Conservation (phyloP, 1,284 basidiomycete genomes). For the Thelephora terrestris region DNA sequence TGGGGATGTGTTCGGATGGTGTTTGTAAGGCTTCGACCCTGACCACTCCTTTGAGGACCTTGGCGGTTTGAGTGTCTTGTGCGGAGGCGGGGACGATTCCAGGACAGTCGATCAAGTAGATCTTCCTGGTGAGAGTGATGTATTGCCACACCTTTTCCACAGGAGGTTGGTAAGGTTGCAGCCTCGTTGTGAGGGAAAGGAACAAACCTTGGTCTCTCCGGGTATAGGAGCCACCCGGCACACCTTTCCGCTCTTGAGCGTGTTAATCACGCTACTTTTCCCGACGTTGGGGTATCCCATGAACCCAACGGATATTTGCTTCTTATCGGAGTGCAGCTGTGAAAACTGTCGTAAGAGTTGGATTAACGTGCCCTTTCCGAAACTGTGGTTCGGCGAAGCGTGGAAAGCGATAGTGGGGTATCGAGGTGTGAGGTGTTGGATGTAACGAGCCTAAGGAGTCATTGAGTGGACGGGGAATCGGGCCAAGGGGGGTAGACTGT, state of each 20-base stretch:
- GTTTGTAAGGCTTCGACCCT: conserved; percentile 92
- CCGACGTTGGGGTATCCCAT: conserved; percentile 99
- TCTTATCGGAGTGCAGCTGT: conserved; percentile 96
- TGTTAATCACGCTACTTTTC: conserved; percentile 97
- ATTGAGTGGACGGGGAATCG: conserved; percentile 4
- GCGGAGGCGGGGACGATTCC: conserved; percentile 95
- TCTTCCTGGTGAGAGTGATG: conserved; percentile 90
- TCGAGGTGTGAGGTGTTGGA: conserved; percentile 89
- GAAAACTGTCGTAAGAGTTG: conserved; percentile 96
- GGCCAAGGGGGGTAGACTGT: conserved; percentile 2
- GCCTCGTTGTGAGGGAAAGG: not conserved
- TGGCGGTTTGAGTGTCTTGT: conserved; percentile 84
- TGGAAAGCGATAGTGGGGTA: conserved; percentile 98
- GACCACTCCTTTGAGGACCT: conserved; percentile 94
- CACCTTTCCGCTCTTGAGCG: conserved; percentile 96
- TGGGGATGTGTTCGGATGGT: conserved; percentile 90
- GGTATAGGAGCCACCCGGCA: conserved; percentile 96
- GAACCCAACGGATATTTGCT: conserved; percentile 98
- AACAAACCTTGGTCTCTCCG: conserved; percentile 87
- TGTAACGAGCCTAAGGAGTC: conserved; percentile 76
- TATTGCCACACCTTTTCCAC: conserved; percentile 89
- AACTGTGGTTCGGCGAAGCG: conserved; percentile 97
- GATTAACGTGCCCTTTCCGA: conserved; percentile 96
- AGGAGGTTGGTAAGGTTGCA: conserved; percentile 3
- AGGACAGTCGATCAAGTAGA: conserved; percentile 99